phyloP scores from a whole-genome alignment of 768 basidiomycete species.

The Pisolithus marmoratus region DNA sequence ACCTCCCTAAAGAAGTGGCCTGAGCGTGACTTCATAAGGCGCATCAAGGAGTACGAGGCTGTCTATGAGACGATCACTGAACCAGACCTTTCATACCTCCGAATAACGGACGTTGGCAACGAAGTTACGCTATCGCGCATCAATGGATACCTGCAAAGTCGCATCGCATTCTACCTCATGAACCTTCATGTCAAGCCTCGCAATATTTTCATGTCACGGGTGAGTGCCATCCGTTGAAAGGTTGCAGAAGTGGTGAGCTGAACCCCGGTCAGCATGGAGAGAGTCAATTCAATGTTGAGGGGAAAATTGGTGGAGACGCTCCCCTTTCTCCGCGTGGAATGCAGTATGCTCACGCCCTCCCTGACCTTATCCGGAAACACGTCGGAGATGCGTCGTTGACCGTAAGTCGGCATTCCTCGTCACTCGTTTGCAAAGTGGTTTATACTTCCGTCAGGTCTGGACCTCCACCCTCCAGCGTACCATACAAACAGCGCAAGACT shows the following conservation, averaged over 20 bases:
- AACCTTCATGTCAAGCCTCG: slow-evolving; percentile 95
- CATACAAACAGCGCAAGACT: slow-evolving; percentile 77
- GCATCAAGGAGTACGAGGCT: slow-evolving; percentile 90
- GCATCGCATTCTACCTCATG: slow-evolving; percentile 98
- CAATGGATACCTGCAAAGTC: slow-evolving; percentile 92
- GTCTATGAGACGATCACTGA: slow-evolving; percentile 96
- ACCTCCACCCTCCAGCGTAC: slow-evolving; percentile 96
- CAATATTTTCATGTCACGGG: slow-evolving; percentile 93
- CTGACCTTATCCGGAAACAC: slow-evolving; percentile 82
- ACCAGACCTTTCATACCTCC: slow-evolving; percentile 82
- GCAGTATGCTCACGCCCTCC: slow-evolving; percentile 81
- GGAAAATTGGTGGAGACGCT: slow-evolving; percentile 98
- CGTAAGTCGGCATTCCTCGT: slow-evolving; percentile 35
- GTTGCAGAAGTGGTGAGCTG: slow-evolving; percentile 3
- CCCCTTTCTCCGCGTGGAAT: slow-evolving; percentile 77
- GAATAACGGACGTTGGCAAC: slow-evolving; percentile 89
- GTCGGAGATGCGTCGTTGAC: slow-evolving; percentile 86
- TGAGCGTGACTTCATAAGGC: slow-evolving; percentile 83
- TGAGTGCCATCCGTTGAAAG: slow-evolving; percentile 35
- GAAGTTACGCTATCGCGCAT: slow-evolving; percentile 84
- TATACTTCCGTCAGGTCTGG: slow-evolving; percentile 68
- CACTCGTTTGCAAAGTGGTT: neutral
- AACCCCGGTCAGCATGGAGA: slow-evolving; percentile 79
- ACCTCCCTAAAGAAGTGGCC: slow-evolving; percentile 78
- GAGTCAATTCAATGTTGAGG: slow-evolving; percentile 93